These are phyloP conservation scores for Suhomyces sp. DNA, from an alignment of 805 yeast species.

Conservation along the genomic window DNA sequence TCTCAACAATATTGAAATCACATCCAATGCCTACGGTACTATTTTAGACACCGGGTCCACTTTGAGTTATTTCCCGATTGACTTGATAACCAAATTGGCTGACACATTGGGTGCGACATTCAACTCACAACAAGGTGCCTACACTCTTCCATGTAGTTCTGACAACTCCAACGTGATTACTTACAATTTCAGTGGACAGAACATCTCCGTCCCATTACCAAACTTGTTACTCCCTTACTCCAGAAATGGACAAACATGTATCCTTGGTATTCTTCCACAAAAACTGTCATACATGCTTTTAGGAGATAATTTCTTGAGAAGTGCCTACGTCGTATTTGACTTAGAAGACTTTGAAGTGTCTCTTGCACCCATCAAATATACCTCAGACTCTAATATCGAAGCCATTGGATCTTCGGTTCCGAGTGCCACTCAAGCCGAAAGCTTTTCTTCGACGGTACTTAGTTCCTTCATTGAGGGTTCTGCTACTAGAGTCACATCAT, in stretches of 20 bases:
- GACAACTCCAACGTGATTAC: slow-evolving; percentile 26
- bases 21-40: slow-evolving; percentile 21
- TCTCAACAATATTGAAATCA: slow-evolving; percentile 15
- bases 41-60: slow-evolving; percentile 39
- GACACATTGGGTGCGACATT: slow-evolving; percentile 42
- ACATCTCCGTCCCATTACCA: slow-evolving; percentile 48
- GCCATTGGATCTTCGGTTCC: slow-evolving; percentile 48
- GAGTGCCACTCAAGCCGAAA: slow-evolving; percentile 48
- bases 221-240: slow-evolving; percentile 23
- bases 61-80: slow-evolving; percentile 42
- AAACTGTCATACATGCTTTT: slow-evolving; percentile 34
- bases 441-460: slow-evolving; percentile 39
- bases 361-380: slow-evolving; percentile 33
- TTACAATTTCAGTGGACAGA: slow-evolving; percentile 60
- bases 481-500: slow-evolving; percentile 8
- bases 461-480: slow-evolving; percentile 5
- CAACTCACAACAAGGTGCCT: slow-evolving; percentile 42
- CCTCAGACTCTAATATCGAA: slow-evolving; percentile 43
- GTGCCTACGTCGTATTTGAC: slow-evolving; percentile 66
- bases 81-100: slow-evolving; percentile 36
- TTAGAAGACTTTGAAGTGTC: slow-evolving; percentile 57
- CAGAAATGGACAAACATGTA: slow-evolving; percentile 11
- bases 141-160: slow-evolving; percentile 44
- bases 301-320: slow-evolving; percentile 66
- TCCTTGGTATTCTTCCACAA: slow-evolving; percentile 18